Evolutionary conservation across 192 early-diverging fungal species (phyloP), one percentile per base, ranked within the genome.

Genomic region (Podochytrium sp.): DNA sequence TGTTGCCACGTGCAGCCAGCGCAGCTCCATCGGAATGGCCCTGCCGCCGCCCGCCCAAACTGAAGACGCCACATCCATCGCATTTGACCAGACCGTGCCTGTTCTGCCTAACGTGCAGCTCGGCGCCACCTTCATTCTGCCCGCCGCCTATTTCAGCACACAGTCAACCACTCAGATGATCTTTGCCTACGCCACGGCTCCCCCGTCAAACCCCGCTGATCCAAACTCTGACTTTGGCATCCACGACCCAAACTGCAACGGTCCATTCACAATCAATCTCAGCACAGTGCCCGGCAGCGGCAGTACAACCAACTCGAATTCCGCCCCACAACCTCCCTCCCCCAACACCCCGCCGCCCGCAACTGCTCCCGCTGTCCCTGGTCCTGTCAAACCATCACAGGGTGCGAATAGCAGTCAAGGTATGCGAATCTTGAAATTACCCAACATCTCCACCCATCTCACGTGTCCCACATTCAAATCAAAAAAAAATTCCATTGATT

Each of bases 1-100:
- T 10, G 64, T 57, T 27, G 30, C 52, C 57, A 58, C 58, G 16
- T 20, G 83, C 37, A 37, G 65, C n/a, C 75, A 64, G 56, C 77
- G 81, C 20, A 68, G 32, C 10, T 29, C 64, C 14, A 61, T 59
- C 0, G 71, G 73, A n/a, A 32, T 63, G n/a, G 3, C 23, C 20
- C 5, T 58, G 16, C 80, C 80, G 0, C 0, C 34, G 0, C 39
- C 58, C 20, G 23, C 64, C 38, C 16, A 50, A 14, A 6, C 53
- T 33, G 20, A 65, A 14, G 35, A 30, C 16, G 64, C 52, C 12
- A 34, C 30, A 10, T 12, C 53, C 7, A 53, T 39, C 2, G 49
- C 74, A 5, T 29, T 29, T 23, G 40, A 53, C 14, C 6, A 63
- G 42, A 33, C 3, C 18, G 40, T 67, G 25, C 18, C 64, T n/a